These are phyloP conservation scores for Sphagnum magellanicum DNA, from an alignment of 228 moss, liverwort and hornwort species.

Conservation along the genomic window DNA sequence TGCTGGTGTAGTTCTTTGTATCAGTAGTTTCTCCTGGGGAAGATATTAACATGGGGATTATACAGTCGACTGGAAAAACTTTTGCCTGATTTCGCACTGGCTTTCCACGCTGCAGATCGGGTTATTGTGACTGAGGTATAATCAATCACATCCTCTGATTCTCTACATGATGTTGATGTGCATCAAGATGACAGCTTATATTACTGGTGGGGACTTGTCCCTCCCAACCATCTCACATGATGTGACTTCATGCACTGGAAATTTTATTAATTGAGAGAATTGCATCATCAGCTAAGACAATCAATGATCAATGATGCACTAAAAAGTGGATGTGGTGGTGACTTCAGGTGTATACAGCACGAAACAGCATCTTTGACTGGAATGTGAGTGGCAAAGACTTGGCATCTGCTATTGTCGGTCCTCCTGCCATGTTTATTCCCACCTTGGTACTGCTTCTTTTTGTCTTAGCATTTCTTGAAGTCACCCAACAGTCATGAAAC, in stretches of 20 bases:
- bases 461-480: too few species aligned
- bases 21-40: background rate
- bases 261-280: too few species aligned
- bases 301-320: too few species aligned
- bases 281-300: too few species aligned
- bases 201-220: too few species aligned
- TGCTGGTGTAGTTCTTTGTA: background rate
- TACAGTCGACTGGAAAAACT: slow-evolving; percentile 75
- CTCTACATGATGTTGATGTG: too few species aligned
- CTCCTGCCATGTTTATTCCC: slow-evolving; percentile 77
- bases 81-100: slow-evolving; percentile 82
- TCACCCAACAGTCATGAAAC: too few species aligned
- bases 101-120: slow-evolving; percentile 95
- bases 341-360: slow-evolving; percentile 72
- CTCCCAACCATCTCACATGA: too few species aligned
- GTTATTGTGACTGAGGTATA: slow-evolving; percentile 87
- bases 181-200: too few species aligned
- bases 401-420: slow-evolving; percentile 71
- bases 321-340: slow-evolving; percentile 3
- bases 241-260: too few species aligned
- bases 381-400: slow-evolving; percentile 73
- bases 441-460: slow-evolving; percentile 46
- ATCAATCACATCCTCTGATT: background rate
- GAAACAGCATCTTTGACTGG: slow-evolving; percentile 54
- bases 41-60: background rate